Conservation (phyloP, 1,139 yeast genomes). For the Diutina sp. region DNA sequence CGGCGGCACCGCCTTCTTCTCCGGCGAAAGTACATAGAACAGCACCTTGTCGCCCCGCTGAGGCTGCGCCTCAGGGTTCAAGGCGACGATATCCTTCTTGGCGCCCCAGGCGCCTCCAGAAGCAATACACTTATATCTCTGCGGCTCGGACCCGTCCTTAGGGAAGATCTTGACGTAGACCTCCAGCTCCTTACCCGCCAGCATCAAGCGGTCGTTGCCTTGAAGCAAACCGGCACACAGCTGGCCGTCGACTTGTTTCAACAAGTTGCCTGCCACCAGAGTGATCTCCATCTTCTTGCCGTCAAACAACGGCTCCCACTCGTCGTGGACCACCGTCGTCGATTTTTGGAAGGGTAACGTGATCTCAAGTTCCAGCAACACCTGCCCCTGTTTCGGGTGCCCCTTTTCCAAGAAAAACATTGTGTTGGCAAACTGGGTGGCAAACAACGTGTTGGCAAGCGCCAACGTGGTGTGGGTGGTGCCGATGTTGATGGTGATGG, state of each 20-base stretch:
- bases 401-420: constrained; percentile 18
- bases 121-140: constrained; percentile 39
- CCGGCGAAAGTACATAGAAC: constrained; percentile 35
- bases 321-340: not conserved
- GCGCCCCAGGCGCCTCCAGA: constrained; percentile 63
- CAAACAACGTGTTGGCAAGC: constrained; percentile 29
- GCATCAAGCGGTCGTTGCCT: constrained; percentile 24
- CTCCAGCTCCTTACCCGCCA: constrained; percentile 30
- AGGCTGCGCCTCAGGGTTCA: constrained; percentile 41
- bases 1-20: constrained; percentile 10
- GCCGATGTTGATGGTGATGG: constrained; percentile 12
- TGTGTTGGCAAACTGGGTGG: constrained; percentile 23
- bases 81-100: constrained; percentile 43
- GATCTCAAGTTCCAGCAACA: not conserved
- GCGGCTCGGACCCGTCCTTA: constrained; percentile 5
- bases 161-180: constrained; percentile 27
- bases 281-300: not conserved
- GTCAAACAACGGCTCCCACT: constrained; percentile 1
- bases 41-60: constrained; percentile 31
- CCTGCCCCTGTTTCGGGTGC: not conserved
- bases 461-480: constrained; percentile 10
- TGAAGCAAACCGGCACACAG: constrained; percentile 20
- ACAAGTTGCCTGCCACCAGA: not conserved
- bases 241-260: not conserved
- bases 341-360: not conserved